Percentiles rank a stretch among this genome's conserved stretches.
phyloP scores from a whole-genome alignment of 2,329 filamentous ascomycete genomes.

The Orbilia quercus region DNA sequence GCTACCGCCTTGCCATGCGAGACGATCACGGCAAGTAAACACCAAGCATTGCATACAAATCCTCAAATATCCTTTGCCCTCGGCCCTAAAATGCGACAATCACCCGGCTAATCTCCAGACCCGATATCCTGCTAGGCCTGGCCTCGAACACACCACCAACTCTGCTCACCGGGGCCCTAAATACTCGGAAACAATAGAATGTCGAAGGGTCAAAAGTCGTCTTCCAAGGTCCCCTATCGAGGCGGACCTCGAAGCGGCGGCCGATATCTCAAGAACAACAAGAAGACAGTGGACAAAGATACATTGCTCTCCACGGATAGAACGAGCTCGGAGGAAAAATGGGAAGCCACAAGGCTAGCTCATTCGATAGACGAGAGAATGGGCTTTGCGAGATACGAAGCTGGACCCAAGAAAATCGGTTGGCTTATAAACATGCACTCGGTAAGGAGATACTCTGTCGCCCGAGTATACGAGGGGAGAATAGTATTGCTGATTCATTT shows the following conservation, averaged over 20 bases:
- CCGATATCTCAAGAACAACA: slow-evolving; percentile 60
- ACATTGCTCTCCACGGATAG: slow-evolving; percentile 79
- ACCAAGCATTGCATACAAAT: slow-evolving; percentile 5
- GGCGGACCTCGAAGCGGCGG: slow-evolving; percentile 67
- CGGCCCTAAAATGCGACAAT: slow-evolving; percentile 29
- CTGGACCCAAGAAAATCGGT: slow-evolving; percentile 83
- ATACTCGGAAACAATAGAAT: slow-evolving; percentile 18
- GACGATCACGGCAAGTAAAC: slow-evolving; percentile 16
- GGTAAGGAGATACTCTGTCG: slow-evolving; percentile 38
- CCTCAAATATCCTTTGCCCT: slow-evolving; percentile 16
- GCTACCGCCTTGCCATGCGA: slow-evolving; percentile 25
- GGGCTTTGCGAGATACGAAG: slow-evolving; percentile 92
- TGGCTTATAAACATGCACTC: slow-evolving; percentile 97
- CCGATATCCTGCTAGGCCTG: neutral
- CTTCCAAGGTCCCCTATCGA: slow-evolving; percentile 68
- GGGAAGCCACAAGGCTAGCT: slow-evolving; percentile 83
- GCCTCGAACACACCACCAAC: neutral
- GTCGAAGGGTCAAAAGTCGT: slow-evolving; percentile 41
- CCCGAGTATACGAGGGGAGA: neutral
- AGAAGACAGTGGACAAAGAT: slow-evolving; percentile 82
- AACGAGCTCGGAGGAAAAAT: slow-evolving; percentile 91
- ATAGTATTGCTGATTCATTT: slow-evolving; percentile 21
- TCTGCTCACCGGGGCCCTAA: slow-evolving; percentile 52
- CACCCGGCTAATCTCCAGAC: neutral
- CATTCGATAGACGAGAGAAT: slow-evolving; percentile 93